Conservation (phyloP, 257 asterid genomes). For the Ligustrum vulgare region DNA sequence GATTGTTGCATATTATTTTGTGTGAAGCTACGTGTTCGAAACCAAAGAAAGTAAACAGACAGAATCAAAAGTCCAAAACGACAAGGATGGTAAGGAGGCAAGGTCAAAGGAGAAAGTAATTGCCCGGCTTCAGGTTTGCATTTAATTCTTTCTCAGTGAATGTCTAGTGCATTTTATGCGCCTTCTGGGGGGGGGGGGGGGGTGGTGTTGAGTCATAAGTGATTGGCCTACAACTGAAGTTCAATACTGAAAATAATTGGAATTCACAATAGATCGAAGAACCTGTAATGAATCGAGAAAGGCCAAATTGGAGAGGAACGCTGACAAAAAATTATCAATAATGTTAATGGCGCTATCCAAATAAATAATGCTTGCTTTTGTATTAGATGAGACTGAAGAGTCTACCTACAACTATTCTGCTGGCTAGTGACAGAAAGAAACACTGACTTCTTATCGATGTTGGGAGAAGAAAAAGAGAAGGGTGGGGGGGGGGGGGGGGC, state of each 20-base stretch:
- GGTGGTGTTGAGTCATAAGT: neutral
- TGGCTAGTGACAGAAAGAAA: too few relatives aligned
- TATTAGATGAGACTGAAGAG: neutral
- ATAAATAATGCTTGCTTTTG: neutral
- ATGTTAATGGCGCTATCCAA: neutral
- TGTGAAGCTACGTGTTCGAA: slow-evolving; percentile 74
- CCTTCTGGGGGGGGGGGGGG: neutral
- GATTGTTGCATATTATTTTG: slow-evolving; percentile 11
- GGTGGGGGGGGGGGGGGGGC: too few relatives aligned
- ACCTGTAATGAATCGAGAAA: neutral
- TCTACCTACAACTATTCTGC: neutral
- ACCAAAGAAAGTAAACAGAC: slow-evolving; percentile 61
- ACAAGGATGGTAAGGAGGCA: slow-evolving; percentile 31
- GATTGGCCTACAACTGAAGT: neutral
- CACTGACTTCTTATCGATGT: too few relatives aligned
- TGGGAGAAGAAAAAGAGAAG: too few relatives aligned
- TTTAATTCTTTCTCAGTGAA: slow-evolving; percentile 15
- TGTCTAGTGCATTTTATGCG: neutral
- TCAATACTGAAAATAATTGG: neutral
- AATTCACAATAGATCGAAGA: neutral
- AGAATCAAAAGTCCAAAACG: slow-evolving; percentile 48
- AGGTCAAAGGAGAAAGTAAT: slow-evolving; percentile 50
- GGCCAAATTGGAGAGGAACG: neutral
- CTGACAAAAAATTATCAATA: neutral
- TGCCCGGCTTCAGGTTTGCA: slow-evolving; percentile 89